Percentiles rank a stretch among this genome's conserved stretches.
These are phyloP conservation scores for Rhynchospora breviuscula DNA, from an alignment of 176 grass and related monocot genomes.

Conservation along the genomic window DNA sequence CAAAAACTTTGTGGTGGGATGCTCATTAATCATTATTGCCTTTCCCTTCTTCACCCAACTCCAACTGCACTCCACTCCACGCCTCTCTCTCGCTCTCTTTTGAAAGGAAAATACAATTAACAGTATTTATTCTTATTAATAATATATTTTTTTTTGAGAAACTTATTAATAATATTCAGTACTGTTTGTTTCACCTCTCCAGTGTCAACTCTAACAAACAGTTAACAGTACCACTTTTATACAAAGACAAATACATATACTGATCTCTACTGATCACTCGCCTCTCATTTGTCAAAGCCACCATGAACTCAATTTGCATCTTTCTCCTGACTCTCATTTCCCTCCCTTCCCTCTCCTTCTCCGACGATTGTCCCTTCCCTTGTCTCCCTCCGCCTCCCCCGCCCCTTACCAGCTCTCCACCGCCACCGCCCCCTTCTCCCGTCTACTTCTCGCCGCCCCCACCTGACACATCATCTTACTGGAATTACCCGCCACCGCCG, in stretches of 20 bases:
- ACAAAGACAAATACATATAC: too few relatives aligned
- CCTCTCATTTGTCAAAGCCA: background rate
- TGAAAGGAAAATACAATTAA: too few relatives aligned
- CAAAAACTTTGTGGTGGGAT: background rate
- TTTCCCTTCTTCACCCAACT: background rate
- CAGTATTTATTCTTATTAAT: too few relatives aligned
- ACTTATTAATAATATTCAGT: too few relatives aligned
- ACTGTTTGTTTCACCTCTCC: background rate
- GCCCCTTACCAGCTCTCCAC: conserved; percentile 31
- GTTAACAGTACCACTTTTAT: too few relatives aligned
- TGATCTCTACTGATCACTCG: too few relatives aligned
- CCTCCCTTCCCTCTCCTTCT: background rate
- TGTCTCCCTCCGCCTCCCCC: conserved; percentile 57
- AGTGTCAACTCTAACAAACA: background rate
- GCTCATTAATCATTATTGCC: background rate
- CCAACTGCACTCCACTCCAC: background rate
- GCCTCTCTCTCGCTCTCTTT: background rate
- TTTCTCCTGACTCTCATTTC: conserved; percentile 16
- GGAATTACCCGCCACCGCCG: conserved; percentile 42
- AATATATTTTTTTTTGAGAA: too few relatives aligned
- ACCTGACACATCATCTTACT: conserved; percentile 22
- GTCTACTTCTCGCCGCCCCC: background rate
- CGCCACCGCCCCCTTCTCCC: conserved; percentile 23
- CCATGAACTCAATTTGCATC: conserved; percentile 16
- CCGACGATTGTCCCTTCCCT: conserved; percentile 56